Conservation (phyloP, 2,329 filamentous ascomycete species). For the Cucurbitaria berberidis region DNA sequence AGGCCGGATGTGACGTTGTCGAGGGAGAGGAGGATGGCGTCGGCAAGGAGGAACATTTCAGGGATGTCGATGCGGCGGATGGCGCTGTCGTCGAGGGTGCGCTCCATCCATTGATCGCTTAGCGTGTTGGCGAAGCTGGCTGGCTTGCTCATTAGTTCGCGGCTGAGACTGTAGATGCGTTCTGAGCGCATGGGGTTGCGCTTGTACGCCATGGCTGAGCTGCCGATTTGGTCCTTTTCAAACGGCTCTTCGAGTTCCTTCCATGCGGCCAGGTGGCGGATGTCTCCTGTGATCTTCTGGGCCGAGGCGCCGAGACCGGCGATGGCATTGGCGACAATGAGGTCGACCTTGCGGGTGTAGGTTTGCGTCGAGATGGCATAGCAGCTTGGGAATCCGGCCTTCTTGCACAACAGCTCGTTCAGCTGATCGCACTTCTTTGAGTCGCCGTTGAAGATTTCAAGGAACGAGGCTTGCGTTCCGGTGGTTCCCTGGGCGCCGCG, state of each 20-base stretch:
- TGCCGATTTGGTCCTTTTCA: slow-evolving; percentile 69
- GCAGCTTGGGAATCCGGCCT: slow-evolving; percentile 67
- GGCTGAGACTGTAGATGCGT: slow-evolving; percentile 64
- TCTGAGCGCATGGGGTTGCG: slow-evolving; percentile 66
- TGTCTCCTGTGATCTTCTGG: slow-evolving; percentile 75
- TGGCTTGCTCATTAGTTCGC: slow-evolving; percentile 61
- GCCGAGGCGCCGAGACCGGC: slow-evolving; percentile 79
- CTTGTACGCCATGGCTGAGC: slow-evolving; percentile 66
- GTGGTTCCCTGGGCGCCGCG: slow-evolving; percentile 65
- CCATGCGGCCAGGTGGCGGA: slow-evolving; percentile 73
- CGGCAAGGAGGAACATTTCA: slow-evolving; percentile 56
- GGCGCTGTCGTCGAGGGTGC: slow-evolving; percentile 78
- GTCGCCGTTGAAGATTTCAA: slow-evolving; percentile 70
- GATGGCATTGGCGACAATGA: slow-evolving; percentile 80
- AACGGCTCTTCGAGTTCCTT: slow-evolving; percentile 90
- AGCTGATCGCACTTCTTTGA: slow-evolving; percentile 66
- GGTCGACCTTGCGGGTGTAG: slow-evolving; percentile 82
- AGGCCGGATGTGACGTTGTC: slow-evolving; percentile 76
- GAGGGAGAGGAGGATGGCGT: slow-evolving; percentile 68
- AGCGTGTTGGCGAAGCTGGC: slow-evolving; percentile 67
- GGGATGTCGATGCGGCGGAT: slow-evolving; percentile 64
- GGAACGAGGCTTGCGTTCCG: slow-evolving; percentile 67
- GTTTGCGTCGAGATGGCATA: slow-evolving; percentile 75
- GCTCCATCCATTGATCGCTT: slow-evolving; percentile 78
- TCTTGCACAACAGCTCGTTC: slow-evolving; percentile 68